phyloP scores from a whole-genome alignment of 805 yeast species.

The Spathaspora hagerdaliae region DNA sequence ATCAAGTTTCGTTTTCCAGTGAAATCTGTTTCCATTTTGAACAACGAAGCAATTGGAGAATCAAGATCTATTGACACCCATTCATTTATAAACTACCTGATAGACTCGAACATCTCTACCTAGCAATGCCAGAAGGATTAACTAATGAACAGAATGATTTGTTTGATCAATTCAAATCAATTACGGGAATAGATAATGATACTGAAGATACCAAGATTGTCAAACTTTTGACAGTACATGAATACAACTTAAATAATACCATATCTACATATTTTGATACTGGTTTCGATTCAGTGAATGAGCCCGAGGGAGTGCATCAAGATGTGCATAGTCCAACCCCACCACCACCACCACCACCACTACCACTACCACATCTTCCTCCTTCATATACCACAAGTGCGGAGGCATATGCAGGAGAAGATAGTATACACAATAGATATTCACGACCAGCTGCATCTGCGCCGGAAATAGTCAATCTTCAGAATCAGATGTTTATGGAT shows the following conservation, averaged over 20 bases:
- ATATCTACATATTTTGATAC: constrained; percentile 57
- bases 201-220: constrained; percentile 45
- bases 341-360: constrained; percentile 2
- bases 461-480: constrained; percentile 16
- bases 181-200: constrained; percentile 28
- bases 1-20: too few relatives aligned
- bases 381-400: background rate
- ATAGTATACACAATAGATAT: constrained; percentile 7
- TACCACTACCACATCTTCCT: background rate
- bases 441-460: background rate
- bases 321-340: background rate
- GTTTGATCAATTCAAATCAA: constrained; percentile 15
- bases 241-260: constrained; percentile 61
- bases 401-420: constrained; percentile 19
- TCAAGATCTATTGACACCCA: background rate
- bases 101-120: too few relatives aligned
- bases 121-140: background rate
- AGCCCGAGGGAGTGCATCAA: background rate
- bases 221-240: constrained; percentile 44
- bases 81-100: background rate
- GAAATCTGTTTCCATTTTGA: too few relatives aligned
- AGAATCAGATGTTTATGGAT: constrained; percentile 20
- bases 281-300: constrained; percentile 27
- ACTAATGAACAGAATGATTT: constrained; percentile 5
- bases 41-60: background rate